phyloP scores from a whole-genome alignment of 192 early-diverging fungal genomes.

The Entomortierella beljakovae region DNA sequence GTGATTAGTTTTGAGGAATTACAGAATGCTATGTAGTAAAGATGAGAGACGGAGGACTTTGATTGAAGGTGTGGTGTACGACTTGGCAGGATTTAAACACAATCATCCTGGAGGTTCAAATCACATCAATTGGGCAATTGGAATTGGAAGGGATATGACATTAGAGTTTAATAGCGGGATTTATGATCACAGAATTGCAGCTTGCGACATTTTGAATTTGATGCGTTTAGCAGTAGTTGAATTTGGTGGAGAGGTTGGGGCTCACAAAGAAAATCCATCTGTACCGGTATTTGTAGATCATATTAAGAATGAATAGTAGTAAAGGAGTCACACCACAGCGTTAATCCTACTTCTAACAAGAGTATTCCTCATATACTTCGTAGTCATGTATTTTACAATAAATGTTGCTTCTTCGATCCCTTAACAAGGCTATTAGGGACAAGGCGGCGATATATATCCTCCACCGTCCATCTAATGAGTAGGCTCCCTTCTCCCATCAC shows the following conservation, averaged over 20 bases:
- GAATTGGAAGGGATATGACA: slow-evolving; percentile 91
- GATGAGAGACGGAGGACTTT: slow-evolving; percentile 82
- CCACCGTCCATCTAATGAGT: neutral
- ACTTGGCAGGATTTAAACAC: slow-evolving; percentile 84
- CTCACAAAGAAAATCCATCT: no score
- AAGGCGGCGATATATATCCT: no score
- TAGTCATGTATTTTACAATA: no score
- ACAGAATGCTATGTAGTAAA: slow-evolving; percentile 61
- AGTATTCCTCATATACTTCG: no score
- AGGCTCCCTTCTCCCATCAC: neutral
- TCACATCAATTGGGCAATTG: slow-evolving; percentile 76
- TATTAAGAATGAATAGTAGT: no score
- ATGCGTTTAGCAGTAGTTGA: slow-evolving; percentile 73
- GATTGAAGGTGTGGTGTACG: slow-evolving; percentile 86
- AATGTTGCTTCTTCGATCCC: no score
- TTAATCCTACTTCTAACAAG: no score
- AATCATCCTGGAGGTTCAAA: slow-evolving; percentile 90
- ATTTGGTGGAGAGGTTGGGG: slow-evolving; percentile 50
- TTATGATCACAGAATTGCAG: slow-evolving; percentile 92
- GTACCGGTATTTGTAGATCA: no score
- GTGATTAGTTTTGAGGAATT: slow-evolving; percentile 74
- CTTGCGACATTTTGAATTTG: slow-evolving; percentile 82
- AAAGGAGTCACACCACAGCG: no score
- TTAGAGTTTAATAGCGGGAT: slow-evolving; percentile 90
- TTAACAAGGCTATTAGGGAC: no score